These are phyloP conservation scores for Sugiyamaella japonica DNA, from an alignment of 1,139 yeast species.

Conservation along the genomic window DNA sequence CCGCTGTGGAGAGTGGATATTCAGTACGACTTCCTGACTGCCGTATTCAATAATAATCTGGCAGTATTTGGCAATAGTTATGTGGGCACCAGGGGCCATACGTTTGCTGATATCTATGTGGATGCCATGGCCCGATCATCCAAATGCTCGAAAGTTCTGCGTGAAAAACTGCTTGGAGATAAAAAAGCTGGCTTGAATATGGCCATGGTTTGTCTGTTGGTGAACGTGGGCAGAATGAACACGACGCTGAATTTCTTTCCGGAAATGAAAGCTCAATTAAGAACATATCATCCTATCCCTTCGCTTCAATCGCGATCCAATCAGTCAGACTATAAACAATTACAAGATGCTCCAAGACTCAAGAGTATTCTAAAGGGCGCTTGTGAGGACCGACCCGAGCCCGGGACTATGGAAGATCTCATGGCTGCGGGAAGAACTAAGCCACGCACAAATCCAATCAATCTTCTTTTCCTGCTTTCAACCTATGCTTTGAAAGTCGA, in stretches of 20 bases:
- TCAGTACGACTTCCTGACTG: constrained; percentile 74
- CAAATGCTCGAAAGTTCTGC: constrained; percentile 78
- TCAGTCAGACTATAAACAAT: constrained; percentile 59
- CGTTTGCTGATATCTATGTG: constrained; percentile 84
- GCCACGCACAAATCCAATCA: constrained; percentile 65
- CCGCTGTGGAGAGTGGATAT: constrained; percentile 88
- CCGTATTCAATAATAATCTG: constrained; percentile 61
- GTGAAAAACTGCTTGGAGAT: constrained; percentile 71
- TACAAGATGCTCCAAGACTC: constrained; percentile 93
- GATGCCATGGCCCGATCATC: constrained; percentile 80
- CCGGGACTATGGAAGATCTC: constrained; percentile 53
- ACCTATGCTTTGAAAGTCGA: constrained; percentile 58
- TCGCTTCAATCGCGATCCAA: constrained; percentile 71
- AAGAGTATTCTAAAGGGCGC: constrained; percentile 85
- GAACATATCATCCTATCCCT: constrained; percentile 94
- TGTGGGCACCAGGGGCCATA: constrained; percentile 40
- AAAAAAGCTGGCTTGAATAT: constrained; percentile 66
- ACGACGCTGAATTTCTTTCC: constrained; percentile 94
- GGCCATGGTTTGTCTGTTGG: constrained; percentile 80
- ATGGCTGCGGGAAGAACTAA: constrained; percentile 33
- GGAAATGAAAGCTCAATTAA: constrained; percentile 91
- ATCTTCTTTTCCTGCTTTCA: constrained; percentile 71
- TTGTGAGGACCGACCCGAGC: constrained; percentile 58
- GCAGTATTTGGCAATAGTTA: constrained; percentile 69
- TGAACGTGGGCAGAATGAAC: constrained; percentile 90